These are phyloP conservation scores for Extremus antarcticus DNA, from an alignment of 495 filamentous ascomycete genomes.

Conservation along the genomic window DNA sequence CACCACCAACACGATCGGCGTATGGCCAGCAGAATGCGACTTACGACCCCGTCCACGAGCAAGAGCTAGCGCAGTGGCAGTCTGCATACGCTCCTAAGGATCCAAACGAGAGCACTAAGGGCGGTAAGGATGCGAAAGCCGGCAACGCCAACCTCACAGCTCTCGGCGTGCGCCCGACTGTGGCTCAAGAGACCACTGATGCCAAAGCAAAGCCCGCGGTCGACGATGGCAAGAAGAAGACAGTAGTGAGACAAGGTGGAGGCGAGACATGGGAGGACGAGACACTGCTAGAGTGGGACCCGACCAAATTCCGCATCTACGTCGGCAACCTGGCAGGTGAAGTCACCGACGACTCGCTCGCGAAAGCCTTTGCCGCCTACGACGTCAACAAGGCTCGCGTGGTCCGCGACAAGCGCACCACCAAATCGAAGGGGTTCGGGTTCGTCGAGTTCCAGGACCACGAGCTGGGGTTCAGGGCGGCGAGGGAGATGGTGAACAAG, in stretches of 20 bases:
- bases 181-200: constrained; percentile 24
- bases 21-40: constrained; percentile 36
- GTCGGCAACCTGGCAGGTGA: constrained; percentile 97
- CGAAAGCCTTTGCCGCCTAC: constrained; percentile 88
- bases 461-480: constrained; percentile 90
- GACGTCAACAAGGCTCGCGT: constrained; percentile 88
- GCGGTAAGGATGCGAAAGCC: constrained; percentile 22
- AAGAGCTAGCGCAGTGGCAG: constrained; percentile 94
- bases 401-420: constrained; percentile 89
- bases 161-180: constrained; percentile 10
- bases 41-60: constrained; percentile 80
- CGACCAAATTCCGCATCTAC: constrained; percentile 85
- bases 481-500: constrained; percentile 96
- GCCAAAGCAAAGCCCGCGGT: constrained; percentile 27
- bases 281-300: constrained; percentile 88
- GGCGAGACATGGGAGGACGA: constrained; percentile 83
- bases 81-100: constrained; percentile 68
- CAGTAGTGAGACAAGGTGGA: constrained; percentile 76
- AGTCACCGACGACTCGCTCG: constrained; percentile 87
- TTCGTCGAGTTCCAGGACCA: constrained; percentile 93
- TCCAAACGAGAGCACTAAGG: constrained; percentile 28
- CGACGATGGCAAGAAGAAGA: constrained; percentile 45
- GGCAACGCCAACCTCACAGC: constrained; percentile 39
- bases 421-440: constrained; percentile 89
- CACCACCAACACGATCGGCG: constrained; percentile 41